Evolutionary conservation across 179 eudicot species (phyloP).

Genomic region (Patellifolia procumbens): DNA sequence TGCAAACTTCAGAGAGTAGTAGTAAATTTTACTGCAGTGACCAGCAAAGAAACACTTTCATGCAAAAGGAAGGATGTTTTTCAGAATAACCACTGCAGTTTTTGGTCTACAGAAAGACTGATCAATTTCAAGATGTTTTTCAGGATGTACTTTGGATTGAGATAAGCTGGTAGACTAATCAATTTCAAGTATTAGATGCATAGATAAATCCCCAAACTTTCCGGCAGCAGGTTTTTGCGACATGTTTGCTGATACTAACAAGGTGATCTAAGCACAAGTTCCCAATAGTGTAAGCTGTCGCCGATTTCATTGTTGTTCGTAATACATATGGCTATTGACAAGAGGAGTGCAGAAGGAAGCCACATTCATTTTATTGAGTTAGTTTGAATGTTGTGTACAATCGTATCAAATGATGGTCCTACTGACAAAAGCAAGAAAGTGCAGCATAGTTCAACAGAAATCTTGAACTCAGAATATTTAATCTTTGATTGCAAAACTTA

Average conservation of each 20-base stretch:
- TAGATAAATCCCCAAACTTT: too few species aligned
- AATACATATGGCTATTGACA: background rate
- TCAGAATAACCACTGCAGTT: too few species aligned
- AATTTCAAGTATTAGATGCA: too few species aligned
- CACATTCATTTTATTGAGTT: background rate
- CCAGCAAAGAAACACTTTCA: too few species aligned
- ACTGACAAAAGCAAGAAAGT: background rate
- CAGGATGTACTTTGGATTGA: background rate
- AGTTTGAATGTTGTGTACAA: background rate
- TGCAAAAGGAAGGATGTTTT: too few species aligned
- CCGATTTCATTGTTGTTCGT: background rate
- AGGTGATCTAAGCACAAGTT: background rate
- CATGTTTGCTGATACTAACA: background rate
- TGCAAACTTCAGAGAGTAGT: too few species aligned
- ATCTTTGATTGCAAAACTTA: conserved; percentile 2
- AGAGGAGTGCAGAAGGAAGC: background rate
- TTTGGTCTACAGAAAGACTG: too few species aligned
- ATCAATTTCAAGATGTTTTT: too few species aligned
- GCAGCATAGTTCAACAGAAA: conserved; percentile 12
- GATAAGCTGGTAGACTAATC: too few species aligned
- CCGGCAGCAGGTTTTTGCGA: background rate
- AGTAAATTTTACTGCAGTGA: too few species aligned
- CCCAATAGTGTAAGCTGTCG: background rate
- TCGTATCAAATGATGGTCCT: background rate
- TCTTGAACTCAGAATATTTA: conserved; percentile 9